Percentiles rank a stretch among this genome's conserved stretches.
Conservation (phyloP, 768 basidiomycete genomes). For the Hygrophoropsis aurantiaca region DNA sequence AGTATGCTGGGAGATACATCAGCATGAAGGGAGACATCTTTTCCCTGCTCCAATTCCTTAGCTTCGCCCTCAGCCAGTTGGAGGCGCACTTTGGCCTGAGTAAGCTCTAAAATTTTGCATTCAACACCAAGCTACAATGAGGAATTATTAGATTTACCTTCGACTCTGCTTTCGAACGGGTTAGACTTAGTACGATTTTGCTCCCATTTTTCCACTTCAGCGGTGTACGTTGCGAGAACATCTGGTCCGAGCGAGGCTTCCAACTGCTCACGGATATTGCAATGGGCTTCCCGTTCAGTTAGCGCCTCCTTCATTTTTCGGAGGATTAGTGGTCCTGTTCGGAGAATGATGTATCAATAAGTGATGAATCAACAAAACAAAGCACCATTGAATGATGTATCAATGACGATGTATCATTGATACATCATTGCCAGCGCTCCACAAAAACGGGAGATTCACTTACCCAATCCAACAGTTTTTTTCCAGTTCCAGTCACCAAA, state of each 20-base stretch:
- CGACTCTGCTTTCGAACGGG: conserved; percentile 7
- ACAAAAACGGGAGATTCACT: conserved; percentile 1
- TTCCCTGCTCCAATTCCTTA: not conserved
- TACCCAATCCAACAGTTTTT: conserved; percentile 28
- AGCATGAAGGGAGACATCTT: conserved; percentile 8
- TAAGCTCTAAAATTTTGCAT: conserved; percentile 5
- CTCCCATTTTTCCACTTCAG: conserved; percentile 7
- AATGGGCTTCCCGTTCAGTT: not conserved
- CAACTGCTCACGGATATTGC: not conserved
- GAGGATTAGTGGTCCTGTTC: not conserved
- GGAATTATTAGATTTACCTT: not conserved
- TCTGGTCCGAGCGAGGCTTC: not conserved
- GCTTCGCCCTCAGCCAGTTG: conserved; percentile 16
- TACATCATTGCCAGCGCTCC: not conserved
- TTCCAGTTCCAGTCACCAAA: conserved; percentile 37
- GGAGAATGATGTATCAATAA: no score
- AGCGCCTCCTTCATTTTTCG: conserved; percentile 3
- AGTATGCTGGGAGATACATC: conserved; percentile 15
- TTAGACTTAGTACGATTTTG: conserved; percentile 6
- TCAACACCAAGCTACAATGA: not conserved
- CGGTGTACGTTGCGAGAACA: not conserved
- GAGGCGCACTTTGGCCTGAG: conserved; percentile 8
- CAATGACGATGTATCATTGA: not conserved
- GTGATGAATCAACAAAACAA: no score
- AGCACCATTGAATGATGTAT: no score